Base-by-base conservation (phyloP, 2,329 filamentous ascomycete species). In the Ophiostoma montium region DNA sequence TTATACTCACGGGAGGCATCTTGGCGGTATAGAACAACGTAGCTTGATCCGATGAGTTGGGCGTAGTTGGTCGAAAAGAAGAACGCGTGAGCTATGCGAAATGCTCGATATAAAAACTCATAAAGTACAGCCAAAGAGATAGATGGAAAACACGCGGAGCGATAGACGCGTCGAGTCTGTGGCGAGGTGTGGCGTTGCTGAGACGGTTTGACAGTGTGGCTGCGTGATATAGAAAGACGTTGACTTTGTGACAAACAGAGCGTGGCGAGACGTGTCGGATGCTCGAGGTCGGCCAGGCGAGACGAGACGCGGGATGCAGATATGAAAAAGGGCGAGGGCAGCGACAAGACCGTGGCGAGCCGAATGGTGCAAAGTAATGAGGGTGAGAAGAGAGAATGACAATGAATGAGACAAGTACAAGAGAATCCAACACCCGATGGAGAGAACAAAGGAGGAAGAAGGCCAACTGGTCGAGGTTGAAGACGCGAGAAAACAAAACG, bases 1-100 rank as follows among this genome's bases (percentile, higher is more conserved):
- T 3, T 44, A 10, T 11, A 52, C 55, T 55, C 39, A 57, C 55
- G 15, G 53, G 54, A 47, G 55, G 54, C 54, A 57, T 57, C 19
- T 52, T 52, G 36, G 10, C n/a, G n/a, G n/a, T 12, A 33, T 30
- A 4, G 27, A 8, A 41, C 9, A 8, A 5, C 3, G 21, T 18
- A 16, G n/a, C n/a, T n/a, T n/a, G 32, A 38, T 30, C 6, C 23
- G 5, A 15, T 36, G 15, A 4, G 44, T n/a, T 13, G 21, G 10
- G 30, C 10, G 12, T 35, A 10, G 30, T 35, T 13, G 21, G 3
- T 7, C 11, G 38, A 21, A n/a, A 9, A 2, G 6, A 31, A 23
- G 27, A 23, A 42, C 39, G 39, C 39, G 39, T 42, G 39, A 3
- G 39, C 15, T 42, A 42, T 42, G 39, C 39, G 39, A 42, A n/a